phyloP scores from a whole-genome alignment of 2,329 filamentous ascomycete species.

The Dryadomyces quercivorus region DNA sequence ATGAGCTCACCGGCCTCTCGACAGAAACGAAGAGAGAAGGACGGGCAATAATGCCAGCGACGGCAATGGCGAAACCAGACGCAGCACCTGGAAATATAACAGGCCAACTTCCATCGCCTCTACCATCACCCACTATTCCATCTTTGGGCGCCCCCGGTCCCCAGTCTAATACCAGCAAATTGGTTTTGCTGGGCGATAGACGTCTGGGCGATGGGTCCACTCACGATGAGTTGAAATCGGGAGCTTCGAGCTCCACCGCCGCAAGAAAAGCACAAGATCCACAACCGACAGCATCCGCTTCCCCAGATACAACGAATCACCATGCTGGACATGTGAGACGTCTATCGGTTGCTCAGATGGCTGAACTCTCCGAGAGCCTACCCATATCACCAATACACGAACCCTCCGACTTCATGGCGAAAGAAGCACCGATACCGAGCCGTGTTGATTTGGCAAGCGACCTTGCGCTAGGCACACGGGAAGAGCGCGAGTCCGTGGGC shows the following conservation, averaged over 20 bases:
- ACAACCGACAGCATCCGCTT: neutral
- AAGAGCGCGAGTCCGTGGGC: too few relatives aligned
- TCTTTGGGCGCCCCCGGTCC: neutral
- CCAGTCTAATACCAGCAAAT: neutral
- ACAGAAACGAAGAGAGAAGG: too few relatives aligned
- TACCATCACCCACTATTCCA: neutral
- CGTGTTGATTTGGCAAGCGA: too few relatives aligned
- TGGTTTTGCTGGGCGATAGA: neutral
- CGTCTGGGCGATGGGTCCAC: neutral
- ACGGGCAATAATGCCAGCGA: neutral
- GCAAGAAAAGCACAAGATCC: neutral
- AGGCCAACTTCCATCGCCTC: neutral
- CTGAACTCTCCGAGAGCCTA: constrained; percentile 45
- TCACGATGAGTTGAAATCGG: neutral
- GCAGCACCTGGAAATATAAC: neutral
- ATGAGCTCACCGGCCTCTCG: too few relatives aligned
- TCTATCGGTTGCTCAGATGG: constrained; percentile 46
- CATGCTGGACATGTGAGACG: constrained; percentile 29
- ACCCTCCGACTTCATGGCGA: constrained; percentile 8
- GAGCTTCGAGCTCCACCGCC: neutral
- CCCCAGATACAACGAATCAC: neutral
- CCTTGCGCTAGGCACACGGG: neutral
- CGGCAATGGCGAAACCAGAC: neutral
- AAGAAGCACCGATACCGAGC: neutral
- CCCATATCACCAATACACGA: constrained; percentile 34